Evolutionary conservation across 176 grass and related monocot species (phyloP).

Genomic region (Ampelocalamus luodianensis): DNA sequence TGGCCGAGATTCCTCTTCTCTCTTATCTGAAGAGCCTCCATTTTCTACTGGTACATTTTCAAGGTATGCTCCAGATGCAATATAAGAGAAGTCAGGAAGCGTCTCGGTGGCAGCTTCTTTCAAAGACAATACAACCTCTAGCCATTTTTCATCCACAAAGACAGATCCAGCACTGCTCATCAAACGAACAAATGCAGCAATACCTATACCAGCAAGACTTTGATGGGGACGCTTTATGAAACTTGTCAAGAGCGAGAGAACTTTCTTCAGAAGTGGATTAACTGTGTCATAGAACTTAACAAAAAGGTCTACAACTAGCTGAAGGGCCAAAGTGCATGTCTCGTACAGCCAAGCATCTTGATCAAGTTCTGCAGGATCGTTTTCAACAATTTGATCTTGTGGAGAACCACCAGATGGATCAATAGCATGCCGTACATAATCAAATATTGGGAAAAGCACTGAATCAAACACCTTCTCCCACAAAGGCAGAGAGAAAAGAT

Average conservation of each 20-base stretch:
- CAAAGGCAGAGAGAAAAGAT: constrained; percentile 96
- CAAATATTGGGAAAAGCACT: constrained; percentile 99
- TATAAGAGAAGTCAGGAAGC: constrained; percentile 90
- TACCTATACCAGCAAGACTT: constrained; percentile 98
- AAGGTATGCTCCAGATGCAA: constrained; percentile 79
- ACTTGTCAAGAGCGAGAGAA: constrained; percentile 91
- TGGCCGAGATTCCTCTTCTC: constrained; percentile 56
- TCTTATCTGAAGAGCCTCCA: constrained; percentile 57
- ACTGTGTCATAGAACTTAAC: constrained; percentile 98
- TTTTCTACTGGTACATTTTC: constrained; percentile 65
- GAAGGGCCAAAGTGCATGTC: constrained; percentile 96
- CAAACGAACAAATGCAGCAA: constrained; percentile 96
- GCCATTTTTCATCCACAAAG: constrained; percentile 93
- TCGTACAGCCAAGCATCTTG: constrained; percentile 99
- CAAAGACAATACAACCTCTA: constrained; percentile 81
- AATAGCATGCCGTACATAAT: constrained; percentile 95
- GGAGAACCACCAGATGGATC: constrained; percentile 80
- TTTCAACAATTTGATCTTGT: constrained; percentile 70
- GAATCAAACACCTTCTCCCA: constrained; percentile 99
- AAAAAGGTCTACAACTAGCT: constrained; percentile 98
- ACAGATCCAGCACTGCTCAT: constrained; percentile 96
- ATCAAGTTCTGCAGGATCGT: constrained; percentile 72
- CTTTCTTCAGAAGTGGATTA: constrained; percentile 86
- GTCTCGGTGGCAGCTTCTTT: constrained; percentile 88
- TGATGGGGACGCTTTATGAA: constrained; percentile 98